Conservation (phyloP, 805 yeast genomes). For the Ogataea pilisensis region DNA sequence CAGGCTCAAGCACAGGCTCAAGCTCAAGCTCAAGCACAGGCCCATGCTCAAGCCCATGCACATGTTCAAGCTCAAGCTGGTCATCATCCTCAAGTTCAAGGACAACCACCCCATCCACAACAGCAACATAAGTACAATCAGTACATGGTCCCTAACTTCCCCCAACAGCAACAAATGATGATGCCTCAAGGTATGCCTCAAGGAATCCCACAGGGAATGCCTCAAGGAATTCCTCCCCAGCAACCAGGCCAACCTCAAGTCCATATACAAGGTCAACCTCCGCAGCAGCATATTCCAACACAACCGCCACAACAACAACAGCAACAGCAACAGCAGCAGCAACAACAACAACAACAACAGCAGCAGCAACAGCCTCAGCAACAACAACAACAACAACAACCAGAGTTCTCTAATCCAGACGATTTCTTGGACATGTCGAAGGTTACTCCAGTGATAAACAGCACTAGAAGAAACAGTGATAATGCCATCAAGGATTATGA, state of each 20-base stretch:
- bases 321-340: conserved; percentile 14
- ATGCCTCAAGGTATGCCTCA: conserved; percentile 19
- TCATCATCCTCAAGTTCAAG: not conserved
- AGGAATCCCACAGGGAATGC: conserved; percentile 4
- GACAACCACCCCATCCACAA: conserved; percentile 6
- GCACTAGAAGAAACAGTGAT: conserved; percentile 22
- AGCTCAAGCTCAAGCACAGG: conserved; percentile 2
- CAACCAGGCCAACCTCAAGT: conserved; percentile 2
- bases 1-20: conserved; percentile 11
- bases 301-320: conserved; percentile 18
- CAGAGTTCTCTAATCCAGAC: conserved; percentile 19
- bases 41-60: conserved; percentile 15
- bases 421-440: conserved; percentile 20
- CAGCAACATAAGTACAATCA: conserved; percentile 21
- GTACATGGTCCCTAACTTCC: conserved; percentile 27
- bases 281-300: conserved; percentile 14
- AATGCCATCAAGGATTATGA: conserved; percentile 79
- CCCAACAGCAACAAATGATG: conserved; percentile 25
- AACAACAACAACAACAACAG: conserved; percentile 15
- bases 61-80: not conserved
- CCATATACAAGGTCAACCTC: conserved; percentile 13
- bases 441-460: conserved; percentile 17
- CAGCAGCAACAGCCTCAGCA: conserved; percentile 14
- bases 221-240: conserved; percentile 3
- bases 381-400: conserved; percentile 15